Evolutionary conservation across 2,329 filamentous ascomycete species (phyloP).

Genomic region (Neodidymelliopsis sp.): DNA sequence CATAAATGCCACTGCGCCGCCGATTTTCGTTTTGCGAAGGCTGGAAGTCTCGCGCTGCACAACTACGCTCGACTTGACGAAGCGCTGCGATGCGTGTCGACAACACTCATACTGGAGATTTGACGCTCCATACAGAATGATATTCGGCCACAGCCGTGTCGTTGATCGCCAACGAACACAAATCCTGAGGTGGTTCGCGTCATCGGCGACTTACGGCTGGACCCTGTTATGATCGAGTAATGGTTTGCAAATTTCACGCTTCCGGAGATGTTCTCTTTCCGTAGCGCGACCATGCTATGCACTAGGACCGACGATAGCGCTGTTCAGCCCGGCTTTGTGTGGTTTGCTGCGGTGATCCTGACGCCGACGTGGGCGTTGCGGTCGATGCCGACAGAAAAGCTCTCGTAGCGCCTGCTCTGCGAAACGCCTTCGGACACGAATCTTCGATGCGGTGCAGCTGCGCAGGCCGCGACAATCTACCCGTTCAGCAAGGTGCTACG

Average conservation of each 20-base stretch:
- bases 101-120: not conserved
- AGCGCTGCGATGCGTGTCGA: not conserved
- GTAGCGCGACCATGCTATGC: slow-evolving; percentile 19
- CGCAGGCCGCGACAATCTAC: not conserved
- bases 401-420: slow-evolving; percentile 19
- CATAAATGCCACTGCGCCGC: slow-evolving; percentile 12
- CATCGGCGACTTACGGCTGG: slow-evolving; percentile 19
- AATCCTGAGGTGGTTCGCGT: slow-evolving; percentile 7
- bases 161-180: not conserved
- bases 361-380: slow-evolving; percentile 4
- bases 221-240: slow-evolving; percentile 48
- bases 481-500: slow-evolving; percentile 1
- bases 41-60: not conserved
- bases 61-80: not conserved
- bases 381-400: slow-evolving; percentile 3
- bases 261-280: slow-evolving; percentile 19
- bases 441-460: slow-evolving; percentile 28
- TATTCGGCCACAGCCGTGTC: slow-evolving; percentile 12
- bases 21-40: not conserved
- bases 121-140: not conserved
- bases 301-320: slow-evolving; percentile 12
- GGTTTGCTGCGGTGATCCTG: slow-evolving; percentile 10
- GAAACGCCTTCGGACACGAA: slow-evolving; percentile 7
- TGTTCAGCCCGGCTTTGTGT: slow-evolving; percentile 9
- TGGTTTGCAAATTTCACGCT: slow-evolving; percentile 31